phyloP scores from a whole-genome alignment of 257 asterid genomes.

The Plectranthus barbatus region DNA sequence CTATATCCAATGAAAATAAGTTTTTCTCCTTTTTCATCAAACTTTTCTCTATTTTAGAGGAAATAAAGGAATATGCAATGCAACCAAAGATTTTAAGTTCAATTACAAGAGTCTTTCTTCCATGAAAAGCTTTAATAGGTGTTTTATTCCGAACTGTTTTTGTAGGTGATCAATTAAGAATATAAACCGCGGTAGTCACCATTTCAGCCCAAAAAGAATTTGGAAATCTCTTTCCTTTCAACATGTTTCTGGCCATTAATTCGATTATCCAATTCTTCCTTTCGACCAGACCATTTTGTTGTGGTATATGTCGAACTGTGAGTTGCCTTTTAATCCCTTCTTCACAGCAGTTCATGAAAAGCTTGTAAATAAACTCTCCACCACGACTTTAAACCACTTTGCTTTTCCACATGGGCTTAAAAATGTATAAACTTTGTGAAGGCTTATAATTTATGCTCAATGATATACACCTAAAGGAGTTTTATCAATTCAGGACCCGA shows the following conservation, averaged over 20 bases:
- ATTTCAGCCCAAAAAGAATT: conserved; percentile 6
- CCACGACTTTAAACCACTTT: neutral
- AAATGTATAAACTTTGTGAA: no score
- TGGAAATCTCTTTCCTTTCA: conserved; percentile 1
- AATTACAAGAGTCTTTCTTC: no score
- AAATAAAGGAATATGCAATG: conserved; percentile 7
- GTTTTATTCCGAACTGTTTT: neutral
- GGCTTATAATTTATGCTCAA: no score
- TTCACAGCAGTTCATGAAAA: neutral
- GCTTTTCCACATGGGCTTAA: neutral
- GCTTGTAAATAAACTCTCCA: conserved; percentile 3
- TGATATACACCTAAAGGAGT: no score
- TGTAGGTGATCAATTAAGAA: neutral
- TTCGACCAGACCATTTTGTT: conserved; percentile 6
- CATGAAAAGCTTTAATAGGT: conserved; percentile 4
- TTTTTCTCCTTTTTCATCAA: neutral
- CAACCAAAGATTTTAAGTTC: neutral
- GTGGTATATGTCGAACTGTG: neutral
- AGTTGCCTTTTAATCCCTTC: conserved; percentile 1
- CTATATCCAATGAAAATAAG: conserved; percentile 1
- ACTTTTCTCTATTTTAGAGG: neutral
- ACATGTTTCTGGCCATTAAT: conserved; percentile 4
- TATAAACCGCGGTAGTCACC: neutral
- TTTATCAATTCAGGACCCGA: no score
- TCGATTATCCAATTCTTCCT: neutral